These are phyloP conservation scores for Hysterium pulicare DNA, from an alignment of 2,329 filamentous ascomycete species.

Conservation along the genomic window DNA sequence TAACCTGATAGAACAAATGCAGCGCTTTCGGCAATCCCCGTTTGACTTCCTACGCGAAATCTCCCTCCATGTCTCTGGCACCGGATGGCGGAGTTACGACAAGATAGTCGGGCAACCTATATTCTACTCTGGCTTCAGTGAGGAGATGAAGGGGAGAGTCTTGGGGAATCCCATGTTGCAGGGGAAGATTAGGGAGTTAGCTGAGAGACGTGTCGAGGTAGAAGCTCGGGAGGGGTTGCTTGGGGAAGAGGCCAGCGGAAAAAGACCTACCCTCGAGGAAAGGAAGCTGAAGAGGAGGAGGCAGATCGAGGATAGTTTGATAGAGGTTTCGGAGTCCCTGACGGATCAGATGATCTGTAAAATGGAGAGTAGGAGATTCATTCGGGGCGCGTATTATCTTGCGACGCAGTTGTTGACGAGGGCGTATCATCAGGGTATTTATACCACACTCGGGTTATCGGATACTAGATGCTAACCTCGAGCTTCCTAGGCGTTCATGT, in stretches of 20 bases:
- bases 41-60: conserved; percentile 88
- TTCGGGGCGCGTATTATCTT: conserved; percentile 87
- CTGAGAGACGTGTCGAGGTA: conserved; percentile 67
- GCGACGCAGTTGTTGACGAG: conserved; percentile 82
- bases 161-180: conserved; percentile 73
- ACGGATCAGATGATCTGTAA: conserved; percentile 98
- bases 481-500: conserved; percentile 69
- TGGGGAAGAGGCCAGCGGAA: conserved; percentile 42
- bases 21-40: conserved; percentile 73
- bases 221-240: conserved; percentile 72
- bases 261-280: conserved; percentile 51
- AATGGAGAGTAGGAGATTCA: conserved; percentile 92
- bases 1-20: conserved; percentile 76
- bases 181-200: conserved; percentile 70
- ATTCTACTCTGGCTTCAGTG: conserved; percentile 88
- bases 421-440: conserved; percentile 82
- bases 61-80: conserved; percentile 85
- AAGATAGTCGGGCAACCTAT: conserved; percentile 85
- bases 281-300: conserved; percentile 58
- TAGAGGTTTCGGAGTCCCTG: conserved; percentile 79
- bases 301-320: conserved; percentile 69
- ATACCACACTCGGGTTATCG: neutral
- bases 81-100: conserved; percentile 94
- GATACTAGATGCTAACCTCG: neutral
- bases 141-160: conserved; percentile 79